Evolutionary conservation across 2,329 filamentous ascomycete genomes (phyloP), one percentile per base, ranked within the genome.

Genomic region (Fusarium austroafricanum): DNA sequence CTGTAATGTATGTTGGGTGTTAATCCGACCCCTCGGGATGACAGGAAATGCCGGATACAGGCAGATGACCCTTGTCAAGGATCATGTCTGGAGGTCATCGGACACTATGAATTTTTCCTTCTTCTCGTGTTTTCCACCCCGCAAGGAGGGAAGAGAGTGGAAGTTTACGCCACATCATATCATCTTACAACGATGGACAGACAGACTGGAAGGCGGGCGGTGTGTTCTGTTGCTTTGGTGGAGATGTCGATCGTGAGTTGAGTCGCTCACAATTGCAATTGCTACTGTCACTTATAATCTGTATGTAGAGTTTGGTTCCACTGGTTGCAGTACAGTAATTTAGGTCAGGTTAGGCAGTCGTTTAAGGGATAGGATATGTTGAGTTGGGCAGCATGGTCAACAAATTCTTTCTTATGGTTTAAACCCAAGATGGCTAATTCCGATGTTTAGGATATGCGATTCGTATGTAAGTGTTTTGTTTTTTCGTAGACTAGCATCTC

Each of bases 21-120:
- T 72, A 72, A 65, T 59, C 45, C 43, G 55, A 72, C 70, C 40
- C 70, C 70, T 71, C 61, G 44, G 42, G 39, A 46, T 42, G 52
- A 39, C 33, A 37, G 50, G 42, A 45, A 37, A 23, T 59, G 58
- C 54, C 53, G 53, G 51, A 58, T 49, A 59, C 49, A 44, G 37
- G 49, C 37, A 44, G 52, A 31, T 46, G 60, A 59, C 42, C 65
- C 65, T 38, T 46, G 65, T 55, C 51, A 18, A 35, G 54, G 53
- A 23, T 52, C 49, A 71, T 67, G 23, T 59, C 66, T 57, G 39
- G 55, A 62, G 71, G 71, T 73, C 71, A 73, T 72, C 71, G 69
- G 67, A 69, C 67, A 72, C 39, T 43, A 59, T 59, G 63, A 57
- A 33, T 42, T 61, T 61, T 23, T 53, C 28, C 6, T 15, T 37